Evolutionary conservation across 2,329 filamentous ascomycete species (phyloP).

Genomic region (Hymenoscyphus albidus): DNA sequence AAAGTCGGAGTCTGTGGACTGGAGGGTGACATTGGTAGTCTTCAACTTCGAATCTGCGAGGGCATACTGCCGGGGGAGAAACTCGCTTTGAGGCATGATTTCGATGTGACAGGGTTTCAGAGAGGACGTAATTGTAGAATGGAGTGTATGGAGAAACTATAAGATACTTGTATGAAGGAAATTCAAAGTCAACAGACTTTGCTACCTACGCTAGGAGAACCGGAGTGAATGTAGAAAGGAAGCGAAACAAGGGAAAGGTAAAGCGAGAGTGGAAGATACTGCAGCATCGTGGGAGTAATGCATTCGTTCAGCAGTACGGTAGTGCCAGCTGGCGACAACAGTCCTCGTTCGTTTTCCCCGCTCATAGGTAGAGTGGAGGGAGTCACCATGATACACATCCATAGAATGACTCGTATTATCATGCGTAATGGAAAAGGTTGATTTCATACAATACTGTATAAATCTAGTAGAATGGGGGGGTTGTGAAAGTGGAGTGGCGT

Average conservation of each 20-base stretch:
- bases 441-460: not conserved
- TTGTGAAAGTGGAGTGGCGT: not conserved
- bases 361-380: not conserved
- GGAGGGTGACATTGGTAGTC: conserved; percentile 19
- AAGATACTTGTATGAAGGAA: not conserved
- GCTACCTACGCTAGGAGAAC: not conserved
- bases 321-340: not conserved
- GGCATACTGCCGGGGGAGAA: conserved; percentile 21
- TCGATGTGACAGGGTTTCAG: not conserved
- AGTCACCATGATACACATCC: not conserved
- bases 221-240: not conserved
- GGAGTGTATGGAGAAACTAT: not conserved
- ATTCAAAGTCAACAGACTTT: not conserved
- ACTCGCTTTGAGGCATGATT: conserved; percentile 27
- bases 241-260: not conserved
- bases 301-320: not conserved
- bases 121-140: not conserved
- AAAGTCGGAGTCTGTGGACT: conserved; percentile 38
- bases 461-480: not conserved
- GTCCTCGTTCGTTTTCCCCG: not conserved
- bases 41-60: not conserved
- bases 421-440: not conserved
- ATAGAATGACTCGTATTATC: not conserved
- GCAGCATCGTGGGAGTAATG: not conserved
- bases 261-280: not conserved